phyloP scores from a whole-genome alignment of 2,329 filamentous ascomycete species.

The Rutstroemia sp. region DNA sequence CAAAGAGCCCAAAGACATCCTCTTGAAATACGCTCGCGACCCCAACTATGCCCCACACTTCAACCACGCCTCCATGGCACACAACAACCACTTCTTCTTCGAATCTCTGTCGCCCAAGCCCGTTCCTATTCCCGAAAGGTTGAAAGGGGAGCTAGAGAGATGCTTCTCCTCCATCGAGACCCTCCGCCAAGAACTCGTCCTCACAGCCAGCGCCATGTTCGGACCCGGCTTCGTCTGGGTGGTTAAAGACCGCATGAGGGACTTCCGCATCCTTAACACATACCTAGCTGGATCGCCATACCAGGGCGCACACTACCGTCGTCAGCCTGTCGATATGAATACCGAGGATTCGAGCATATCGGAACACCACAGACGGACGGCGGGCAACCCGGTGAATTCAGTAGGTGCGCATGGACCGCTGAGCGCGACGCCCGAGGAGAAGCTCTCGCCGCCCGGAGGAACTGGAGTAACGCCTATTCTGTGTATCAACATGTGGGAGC shows the following conservation, averaged over 20 bases:
- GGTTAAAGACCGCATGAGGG: slow-evolving; percentile 45
- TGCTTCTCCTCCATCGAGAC: slow-evolving; percentile 80
- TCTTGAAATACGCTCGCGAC: slow-evolving; percentile 71
- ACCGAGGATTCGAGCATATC: slow-evolving; percentile 37
- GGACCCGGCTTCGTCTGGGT: slow-evolving; percentile 97
- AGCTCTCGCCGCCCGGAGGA: slow-evolving; percentile 53
- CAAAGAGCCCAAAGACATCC: slow-evolving; percentile 50
- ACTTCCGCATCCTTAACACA: slow-evolving; percentile 68
- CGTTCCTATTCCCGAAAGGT: slow-evolving; percentile 43
- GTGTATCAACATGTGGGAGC: slow-evolving; percentile 95
- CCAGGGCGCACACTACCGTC: slow-evolving; percentile 72
- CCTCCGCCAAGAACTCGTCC: slow-evolving; percentile 70
- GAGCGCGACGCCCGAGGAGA: slow-evolving; percentile 16
- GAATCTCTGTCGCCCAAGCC: slow-evolving; percentile 38
- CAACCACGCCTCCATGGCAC: slow-evolving; percentile 94
- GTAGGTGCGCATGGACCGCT: slow-evolving; percentile 28
- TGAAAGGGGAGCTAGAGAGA: slow-evolving; percentile 53
- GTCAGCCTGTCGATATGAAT: slow-evolving; percentile 62
- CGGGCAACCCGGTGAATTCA: slow-evolving; percentile 28
- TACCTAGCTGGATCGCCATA: slow-evolving; percentile 91
- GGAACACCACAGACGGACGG: slow-evolving; percentile 33
- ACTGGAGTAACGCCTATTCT: slow-evolving; percentile 68
- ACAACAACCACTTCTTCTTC: slow-evolving; percentile 88
- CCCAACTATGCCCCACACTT: slow-evolving; percentile 72
- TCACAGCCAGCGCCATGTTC: slow-evolving; percentile 85